Evolutionary conservation across 2,329 filamentous ascomycete genomes (phyloP), one percentile per base, ranked within the genome.

Genomic region (Hyphodiscus sp.): DNA sequence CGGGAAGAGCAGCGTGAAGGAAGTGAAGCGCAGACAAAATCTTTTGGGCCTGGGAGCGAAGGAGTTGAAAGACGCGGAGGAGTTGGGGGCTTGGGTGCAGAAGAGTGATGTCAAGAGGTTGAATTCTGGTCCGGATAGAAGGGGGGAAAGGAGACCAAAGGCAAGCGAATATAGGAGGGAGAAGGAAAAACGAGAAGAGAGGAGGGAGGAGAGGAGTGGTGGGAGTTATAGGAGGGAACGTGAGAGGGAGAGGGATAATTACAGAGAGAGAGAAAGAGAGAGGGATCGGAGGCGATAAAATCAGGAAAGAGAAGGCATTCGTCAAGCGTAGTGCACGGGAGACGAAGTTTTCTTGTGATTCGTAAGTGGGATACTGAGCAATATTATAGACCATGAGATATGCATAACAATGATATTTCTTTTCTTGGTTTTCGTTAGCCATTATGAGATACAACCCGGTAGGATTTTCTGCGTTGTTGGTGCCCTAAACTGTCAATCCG

Each of bases 1-100:
- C 77, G 57, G 72, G 75, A 46, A 78, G 76, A 76, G 71, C 45
- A 87, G 87, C 60, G 76, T 83, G 38, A 85, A 82, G 58, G 74
- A 83, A 18, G 76, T 84, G 15, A 85, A 87, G 66, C 79, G 84
- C 49, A 81, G 91, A 48, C 86, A 90, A 16, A 90, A 90, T 54
- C 79, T 95, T 52, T 76, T 97, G 10, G 94, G 94, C 0, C 85
- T 97, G 8, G 94, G 92, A 2, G 91, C 91, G 11, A 96, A 92
- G 66, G 84, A 90, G 65, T 78, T 90, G 16, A 83, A 87, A 46
- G 82, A 78, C 41, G 80, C 76, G 20, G 79, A 89, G 57, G 89
- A 95, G 61, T 73, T 95, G 18, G 89, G 88, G 1, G 85, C 82
- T 1, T 95, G 89, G 89, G 86, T 91, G 13, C 88, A 87, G 55